Base-by-base conservation (phyloP, 164 flowering plant genomes). In the Kalanchoe fedtschenkoi region DNA sequence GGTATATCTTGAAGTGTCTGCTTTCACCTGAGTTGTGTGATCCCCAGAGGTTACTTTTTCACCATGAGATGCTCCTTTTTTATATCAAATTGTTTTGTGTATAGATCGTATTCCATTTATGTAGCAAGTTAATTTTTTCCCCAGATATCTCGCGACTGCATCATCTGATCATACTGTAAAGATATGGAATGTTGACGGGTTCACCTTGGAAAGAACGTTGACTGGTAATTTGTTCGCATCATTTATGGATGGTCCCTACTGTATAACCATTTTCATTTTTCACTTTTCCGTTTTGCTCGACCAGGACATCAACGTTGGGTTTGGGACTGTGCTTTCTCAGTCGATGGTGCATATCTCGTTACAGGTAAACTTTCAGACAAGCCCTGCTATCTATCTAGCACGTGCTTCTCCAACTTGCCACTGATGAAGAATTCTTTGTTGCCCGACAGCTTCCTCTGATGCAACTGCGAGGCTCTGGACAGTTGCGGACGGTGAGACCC, bases 291-390 rank as follows among this genome's bases (percentile, higher is more conserved):
- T 3, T 32, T 55, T n/a, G 51, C 65, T 34, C 70, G n/a, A 54
- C 34, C 77, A 90, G 99, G 96, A 51, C 97, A 93, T 78, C 81
- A 84, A 34, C 91, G 96, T 17, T 90, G 99, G 99, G 99, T 93
- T 11, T 88, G 99, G 99, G 99, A 93, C 74, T 88, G 93, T 67
- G 96, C 85, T 11, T 90, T 88, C 74, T 90, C 96, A 30, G 99
- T 90, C 0, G 97, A 93, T 64, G 99, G 99, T 68, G 99, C 95
- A n/a, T 90, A 81, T 74, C 81, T 93, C 29, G 78, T 93, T 38
- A 93, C 97, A 80, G 98, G 98, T 88, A 79, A 16, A 26, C 56
- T 7, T 34, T 19, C 15, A 46, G n/a, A n/a, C 17, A 26, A 30
- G 28, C 21, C 10, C 5, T 21, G 33, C 17, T n/a, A 24, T 6